Evolutionary conservation across 2,329 filamentous ascomycete species (phyloP).

Genomic region (Mycosphaerelloides madeirae): DNA sequence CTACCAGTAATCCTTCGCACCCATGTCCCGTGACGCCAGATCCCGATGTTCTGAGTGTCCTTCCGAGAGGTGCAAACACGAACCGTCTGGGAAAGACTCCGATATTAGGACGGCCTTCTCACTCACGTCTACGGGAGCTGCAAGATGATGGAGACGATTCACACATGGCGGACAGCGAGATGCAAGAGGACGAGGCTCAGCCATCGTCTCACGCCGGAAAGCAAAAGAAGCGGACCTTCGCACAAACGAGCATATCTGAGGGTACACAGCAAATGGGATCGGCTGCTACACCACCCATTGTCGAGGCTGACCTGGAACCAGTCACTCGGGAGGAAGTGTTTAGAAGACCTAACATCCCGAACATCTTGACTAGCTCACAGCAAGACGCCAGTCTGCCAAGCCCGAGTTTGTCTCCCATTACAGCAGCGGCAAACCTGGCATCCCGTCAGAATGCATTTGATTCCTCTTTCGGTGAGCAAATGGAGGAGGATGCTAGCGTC

Average conservation of each 20-base stretch:
- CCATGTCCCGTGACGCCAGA: conserved; percentile 32
- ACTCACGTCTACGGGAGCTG: conserved; percentile 26
- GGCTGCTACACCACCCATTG: conserved; percentile 69
- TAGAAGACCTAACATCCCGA: conserved; percentile 36
- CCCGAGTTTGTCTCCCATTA: conserved; percentile 84
- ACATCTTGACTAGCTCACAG: conserved; percentile 64
- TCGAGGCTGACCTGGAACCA: conserved; percentile 65
- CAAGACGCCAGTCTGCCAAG: conserved; percentile 93
- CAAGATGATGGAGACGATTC: conserved; percentile 25
- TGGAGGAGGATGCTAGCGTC: conserved; percentile 31
- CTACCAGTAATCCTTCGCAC: conserved; percentile 22
- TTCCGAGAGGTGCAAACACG: conserved; percentile 17
- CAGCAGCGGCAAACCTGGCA: conserved; percentile 64
- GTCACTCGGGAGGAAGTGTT: conserved; percentile 23
- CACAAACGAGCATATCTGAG: conserved; percentile 13
- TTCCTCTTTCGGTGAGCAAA: conserved; percentile 29
- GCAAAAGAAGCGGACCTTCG: conserved; percentile 17
- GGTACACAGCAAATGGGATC: conserved; percentile 14
- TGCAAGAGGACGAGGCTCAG: conserved; percentile 28
- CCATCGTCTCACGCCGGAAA: conserved; percentile 22
- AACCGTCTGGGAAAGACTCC: conserved; percentile 16
- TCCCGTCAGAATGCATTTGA: conserved; percentile 31
- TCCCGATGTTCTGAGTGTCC: conserved; percentile 25
- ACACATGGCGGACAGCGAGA: conserved; percentile 25
- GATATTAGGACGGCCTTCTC: conserved; percentile 17